Percentiles rank a stretch among this genome's conserved stretches.
phyloP scores from a whole-genome alignment of 306 rosid species.

The Citrullus colocynthis region DNA sequence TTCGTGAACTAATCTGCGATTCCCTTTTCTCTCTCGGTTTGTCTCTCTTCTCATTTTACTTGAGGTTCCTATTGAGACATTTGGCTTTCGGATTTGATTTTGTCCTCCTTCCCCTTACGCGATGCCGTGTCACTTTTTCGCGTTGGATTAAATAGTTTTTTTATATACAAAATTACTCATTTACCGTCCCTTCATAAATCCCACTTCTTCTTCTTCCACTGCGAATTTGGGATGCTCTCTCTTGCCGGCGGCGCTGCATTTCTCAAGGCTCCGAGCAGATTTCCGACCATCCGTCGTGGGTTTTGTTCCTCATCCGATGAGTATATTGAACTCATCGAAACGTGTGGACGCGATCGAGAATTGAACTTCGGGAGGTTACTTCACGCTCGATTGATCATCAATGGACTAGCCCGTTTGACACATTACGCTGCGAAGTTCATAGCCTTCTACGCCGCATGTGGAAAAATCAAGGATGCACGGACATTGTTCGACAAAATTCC shows the following conservation, averaged over 20 bases:
- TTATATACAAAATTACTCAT: neutral
- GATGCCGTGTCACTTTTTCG: neutral
- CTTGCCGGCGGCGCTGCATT: slow-evolving; percentile 6
- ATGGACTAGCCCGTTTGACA: slow-evolving; percentile 33
- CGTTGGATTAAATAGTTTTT: neutral
- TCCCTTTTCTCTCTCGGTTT: neutral
- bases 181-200: neutral
- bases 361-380: slow-evolving; percentile 39
- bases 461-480: slow-evolving; percentile 39
- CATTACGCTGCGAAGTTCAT: slow-evolving; percentile 53
- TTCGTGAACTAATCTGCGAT: slow-evolving; percentile 20
- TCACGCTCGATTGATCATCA: slow-evolving; percentile 59
- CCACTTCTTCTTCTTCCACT: neutral
- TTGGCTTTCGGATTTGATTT: slow-evolving; percentile 8
- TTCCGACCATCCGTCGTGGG: slow-evolving; percentile 15
- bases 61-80: neutral
- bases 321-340: slow-evolving; percentile 27
- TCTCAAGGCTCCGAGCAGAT: neutral
- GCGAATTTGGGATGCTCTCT: slow-evolving; percentile 7
- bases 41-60: slow-evolving; percentile 14
- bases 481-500: slow-evolving; percentile 69
- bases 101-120: neutral
- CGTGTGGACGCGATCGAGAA: slow-evolving; percentile 34
- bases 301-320: slow-evolving; percentile 23
- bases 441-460: slow-evolving; percentile 32